Evolutionary conservation across 208 protist species (phyloP).

Genomic region (Crithidia expoeki): DNA sequence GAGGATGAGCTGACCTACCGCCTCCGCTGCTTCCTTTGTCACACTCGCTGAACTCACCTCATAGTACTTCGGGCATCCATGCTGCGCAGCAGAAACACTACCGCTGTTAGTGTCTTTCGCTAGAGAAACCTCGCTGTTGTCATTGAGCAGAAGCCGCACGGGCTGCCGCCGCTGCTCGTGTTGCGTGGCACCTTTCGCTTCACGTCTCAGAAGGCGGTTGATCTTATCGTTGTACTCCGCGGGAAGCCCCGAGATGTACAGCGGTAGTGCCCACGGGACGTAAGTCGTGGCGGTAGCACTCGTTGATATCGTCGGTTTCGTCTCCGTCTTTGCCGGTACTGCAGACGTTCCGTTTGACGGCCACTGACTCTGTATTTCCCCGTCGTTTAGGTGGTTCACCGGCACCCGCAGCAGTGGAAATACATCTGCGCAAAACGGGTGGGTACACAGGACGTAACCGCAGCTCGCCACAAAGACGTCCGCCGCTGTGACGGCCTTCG

Average conservation of each 20-base stretch:
- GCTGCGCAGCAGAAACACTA: neutral
- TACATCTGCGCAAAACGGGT: slow-evolving; percentile 49
- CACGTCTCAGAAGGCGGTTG: slow-evolving; percentile 33
- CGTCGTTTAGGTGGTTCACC: neutral
- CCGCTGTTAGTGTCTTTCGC: neutral
- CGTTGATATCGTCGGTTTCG: neutral
- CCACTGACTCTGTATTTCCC: neutral
- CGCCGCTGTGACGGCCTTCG: slow-evolving; percentile 47
- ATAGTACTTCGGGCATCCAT: slow-evolving; percentile 16
- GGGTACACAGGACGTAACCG: slow-evolving; percentile 71
- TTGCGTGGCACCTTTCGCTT: slow-evolving; percentile 14
- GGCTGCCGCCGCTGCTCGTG: slow-evolving; percentile 28
- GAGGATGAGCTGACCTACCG: slow-evolving; percentile 43
- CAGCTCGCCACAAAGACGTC: slow-evolving; percentile 73
- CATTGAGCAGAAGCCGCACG: slow-evolving; percentile 17
- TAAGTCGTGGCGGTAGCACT: slow-evolving; percentile 1
- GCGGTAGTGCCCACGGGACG: slow-evolving; percentile 29
- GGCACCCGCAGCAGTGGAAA: slow-evolving; percentile 40
- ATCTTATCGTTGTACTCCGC: slow-evolving; percentile 33
- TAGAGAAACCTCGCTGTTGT: neutral
- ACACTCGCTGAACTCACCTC: slow-evolving; percentile 22
- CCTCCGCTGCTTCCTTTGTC: slow-evolving; percentile 37
- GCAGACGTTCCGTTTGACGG: neutral
- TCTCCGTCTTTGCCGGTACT: neutral
- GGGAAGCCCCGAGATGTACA: slow-evolving; percentile 30